Conservation (phyloP, 495 filamentous ascomycete genomes). For the Penicillium silybi region DNA sequence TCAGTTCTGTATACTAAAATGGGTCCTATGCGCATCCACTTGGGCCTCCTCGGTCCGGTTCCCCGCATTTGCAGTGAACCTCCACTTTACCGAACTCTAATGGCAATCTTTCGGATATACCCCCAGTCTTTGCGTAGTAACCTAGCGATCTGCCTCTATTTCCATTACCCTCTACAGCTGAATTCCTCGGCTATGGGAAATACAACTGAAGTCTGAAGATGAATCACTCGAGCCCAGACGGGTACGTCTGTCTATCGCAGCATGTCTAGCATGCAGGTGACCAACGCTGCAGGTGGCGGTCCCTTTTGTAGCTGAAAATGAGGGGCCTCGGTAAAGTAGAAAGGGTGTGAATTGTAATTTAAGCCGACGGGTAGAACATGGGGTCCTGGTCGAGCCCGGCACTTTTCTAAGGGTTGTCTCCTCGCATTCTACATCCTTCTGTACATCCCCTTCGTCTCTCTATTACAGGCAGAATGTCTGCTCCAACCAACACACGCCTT, state of each 20-base stretch:
- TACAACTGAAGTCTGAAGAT: neutral
- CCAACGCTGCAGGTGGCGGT: neutral
- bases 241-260: neutral
- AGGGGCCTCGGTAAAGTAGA: conserved; percentile 5
- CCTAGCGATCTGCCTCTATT: no score
- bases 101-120: neutral
- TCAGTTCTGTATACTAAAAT: neutral
- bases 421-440: neutral
- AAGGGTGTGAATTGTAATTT: neutral
- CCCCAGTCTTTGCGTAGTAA: neutral
- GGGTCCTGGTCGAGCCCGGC: neutral
- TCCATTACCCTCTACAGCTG: no score
- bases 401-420: neutral
- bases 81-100: neutral
- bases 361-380: neutral
- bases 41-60: conserved; percentile 1
- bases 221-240: neutral
- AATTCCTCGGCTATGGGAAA: neutral
- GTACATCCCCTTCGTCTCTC: no score
- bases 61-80: conserved; percentile 9
- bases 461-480: conserved; percentile 11
- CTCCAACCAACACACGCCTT: conserved; percentile 9
- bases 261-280: neutral
- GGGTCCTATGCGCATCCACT: neutral
- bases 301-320: neutral